phyloP scores from a whole-genome alignment of 805 yeast genomes.

The Myxozyma lipomycoides region DNA sequence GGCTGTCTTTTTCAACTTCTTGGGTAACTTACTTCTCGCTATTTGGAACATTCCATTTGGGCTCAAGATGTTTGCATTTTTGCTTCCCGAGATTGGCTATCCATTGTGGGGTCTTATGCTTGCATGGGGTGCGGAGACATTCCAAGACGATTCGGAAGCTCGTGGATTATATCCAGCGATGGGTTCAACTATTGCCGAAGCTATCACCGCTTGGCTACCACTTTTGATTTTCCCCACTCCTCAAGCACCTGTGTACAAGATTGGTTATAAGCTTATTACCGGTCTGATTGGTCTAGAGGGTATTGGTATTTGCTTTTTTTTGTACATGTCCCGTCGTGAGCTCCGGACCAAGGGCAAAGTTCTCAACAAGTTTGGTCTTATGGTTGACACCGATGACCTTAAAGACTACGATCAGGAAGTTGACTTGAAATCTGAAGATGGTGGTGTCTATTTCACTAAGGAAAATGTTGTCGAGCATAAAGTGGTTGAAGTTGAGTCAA shows the following conservation, averaged over 20 bases:
- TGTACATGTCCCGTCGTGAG: slow-evolving; percentile 15
- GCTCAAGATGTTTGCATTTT: slow-evolving; percentile 30
- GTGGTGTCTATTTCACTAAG: not conserved
- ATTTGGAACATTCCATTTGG: slow-evolving; percentile 44
- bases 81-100: slow-evolving; percentile 13
- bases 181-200: slow-evolving; percentile 35
- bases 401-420: slow-evolving; percentile 28
- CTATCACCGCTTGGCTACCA: slow-evolving; percentile 40
- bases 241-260: slow-evolving; percentile 32
- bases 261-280: slow-evolving; percentile 29
- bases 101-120: slow-evolving; percentile 25
- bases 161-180: slow-evolving; percentile 33
- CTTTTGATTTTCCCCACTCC: slow-evolving; percentile 42
- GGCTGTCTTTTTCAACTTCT: slow-evolving; percentile 5
- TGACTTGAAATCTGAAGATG: not conserved
- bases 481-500: not conserved
- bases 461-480: not conserved
- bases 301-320: slow-evolving; percentile 16
- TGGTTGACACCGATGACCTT: slow-evolving; percentile 16
- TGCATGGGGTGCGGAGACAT: slow-evolving; percentile 31
- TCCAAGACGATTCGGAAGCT: slow-evolving; percentile 33
- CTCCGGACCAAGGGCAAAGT: not conserved
- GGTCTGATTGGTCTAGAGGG: slow-evolving; percentile 8
- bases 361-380: slow-evolving; percentile 16
- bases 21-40: slow-evolving; percentile 37